Evolutionary conservation across 2,329 filamentous ascomycete genomes (phyloP).

Genomic region (Calonectria pauciramosa): DNA sequence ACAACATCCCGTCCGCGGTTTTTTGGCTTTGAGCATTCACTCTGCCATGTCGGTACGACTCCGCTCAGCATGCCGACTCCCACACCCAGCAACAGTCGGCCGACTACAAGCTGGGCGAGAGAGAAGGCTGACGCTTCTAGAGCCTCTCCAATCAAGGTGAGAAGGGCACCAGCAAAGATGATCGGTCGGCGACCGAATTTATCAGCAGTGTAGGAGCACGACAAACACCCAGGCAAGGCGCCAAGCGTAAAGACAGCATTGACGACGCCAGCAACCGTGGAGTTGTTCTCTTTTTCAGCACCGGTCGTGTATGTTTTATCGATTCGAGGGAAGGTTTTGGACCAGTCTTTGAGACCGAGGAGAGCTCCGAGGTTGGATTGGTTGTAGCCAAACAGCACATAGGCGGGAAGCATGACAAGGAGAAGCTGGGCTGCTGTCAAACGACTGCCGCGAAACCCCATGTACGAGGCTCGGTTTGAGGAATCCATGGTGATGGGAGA

Average conservation of each 20-base stretch:
- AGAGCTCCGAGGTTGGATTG: conserved; percentile 4
- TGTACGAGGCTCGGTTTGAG: background rate
- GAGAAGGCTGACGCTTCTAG: background rate
- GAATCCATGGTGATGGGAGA: background rate
- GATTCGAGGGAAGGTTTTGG: background rate
- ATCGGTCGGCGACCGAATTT: background rate
- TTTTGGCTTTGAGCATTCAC: conserved; percentile 3
- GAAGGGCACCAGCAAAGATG: background rate
- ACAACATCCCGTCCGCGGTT: background rate
- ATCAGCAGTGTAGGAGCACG: background rate
- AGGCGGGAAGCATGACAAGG: background rate
- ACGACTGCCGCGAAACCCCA: background rate
- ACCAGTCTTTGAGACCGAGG: background rate
- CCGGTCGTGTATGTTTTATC: conserved; percentile 10
- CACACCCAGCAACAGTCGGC: background rate
- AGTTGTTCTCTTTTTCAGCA: background rate
- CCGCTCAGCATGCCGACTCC: background rate
- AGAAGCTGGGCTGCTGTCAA: conserved; percentile 1
- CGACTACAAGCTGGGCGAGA: background rate
- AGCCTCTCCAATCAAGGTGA: background rate
- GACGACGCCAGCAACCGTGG: background rate
- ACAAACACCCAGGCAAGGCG: background rate
- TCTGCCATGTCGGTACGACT: background rate
- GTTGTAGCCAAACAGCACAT: conserved; percentile 4
- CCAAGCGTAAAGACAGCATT: background rate